Conservation (phyloP, 768 basidiomycete genomes). For the Cystobasidiopsis lactophilus region DNA sequence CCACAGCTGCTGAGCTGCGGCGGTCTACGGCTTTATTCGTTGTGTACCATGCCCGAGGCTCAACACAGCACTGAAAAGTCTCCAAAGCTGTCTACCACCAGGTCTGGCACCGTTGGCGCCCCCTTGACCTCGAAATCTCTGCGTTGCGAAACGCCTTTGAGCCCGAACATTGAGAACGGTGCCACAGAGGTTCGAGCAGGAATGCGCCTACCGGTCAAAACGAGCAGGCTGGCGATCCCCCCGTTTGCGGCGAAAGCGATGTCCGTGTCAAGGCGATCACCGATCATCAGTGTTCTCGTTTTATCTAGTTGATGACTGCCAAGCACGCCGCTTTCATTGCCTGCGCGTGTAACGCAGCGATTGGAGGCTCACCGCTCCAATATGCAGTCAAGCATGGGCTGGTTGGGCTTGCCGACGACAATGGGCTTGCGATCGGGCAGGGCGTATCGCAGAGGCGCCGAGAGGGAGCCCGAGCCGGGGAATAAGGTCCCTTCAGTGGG, state of each 20-base stretch:
- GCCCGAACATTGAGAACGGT: not conserved
- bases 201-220: slow-evolving; percentile 55
- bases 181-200: not conserved
- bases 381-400: slow-evolving; percentile 81
- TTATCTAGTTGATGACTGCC: slow-evolving; percentile 67
- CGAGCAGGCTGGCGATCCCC: slow-evolving; percentile 66
- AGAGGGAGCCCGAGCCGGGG: slow-evolving; percentile 59
- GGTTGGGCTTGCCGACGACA: slow-evolving; percentile 73
- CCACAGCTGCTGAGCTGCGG: no score
- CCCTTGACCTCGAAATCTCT: slow-evolving; percentile 49
- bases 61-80: no score
- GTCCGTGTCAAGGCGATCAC: slow-evolving; percentile 86
- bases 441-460: slow-evolving; percentile 56
- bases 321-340: not conserved
- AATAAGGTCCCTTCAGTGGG: slow-evolving; percentile 43
- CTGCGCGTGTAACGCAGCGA: not conserved
- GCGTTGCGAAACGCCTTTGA: slow-evolving; percentile 51
- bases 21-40: no score
- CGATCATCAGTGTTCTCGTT: slow-evolving; percentile 72
- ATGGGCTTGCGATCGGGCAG: slow-evolving; percentile 42
- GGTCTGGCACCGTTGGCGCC: slow-evolving; percentile 55
- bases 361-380: slow-evolving; percentile 37
- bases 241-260: slow-evolving; percentile 78
- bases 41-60: no score
- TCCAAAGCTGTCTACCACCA: slow-evolving; percentile 55